Base-by-base conservation (phyloP, 129 eudicot genomes). In the Flaveria linearis region DNA sequence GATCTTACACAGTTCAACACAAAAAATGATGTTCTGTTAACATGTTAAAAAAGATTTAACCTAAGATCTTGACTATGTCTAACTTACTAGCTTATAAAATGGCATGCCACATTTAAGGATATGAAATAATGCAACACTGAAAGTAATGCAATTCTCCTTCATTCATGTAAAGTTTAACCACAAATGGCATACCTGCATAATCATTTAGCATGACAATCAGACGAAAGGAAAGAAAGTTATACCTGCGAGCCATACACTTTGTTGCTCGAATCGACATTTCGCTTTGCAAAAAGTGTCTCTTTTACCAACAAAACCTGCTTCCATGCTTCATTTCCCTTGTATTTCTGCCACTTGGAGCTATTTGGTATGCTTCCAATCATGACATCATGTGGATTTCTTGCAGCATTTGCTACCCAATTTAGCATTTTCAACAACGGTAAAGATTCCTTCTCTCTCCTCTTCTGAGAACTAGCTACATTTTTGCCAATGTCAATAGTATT, bases 301-400 rank as follows among this genome's bases (percentile, higher is more conserved):
- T 91, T 90, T 41, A 82, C 91, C 64, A 74, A 49, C 74, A 93
- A 60, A 57, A 81, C 92, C 69, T 75, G 85, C 39, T 66, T 52
- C 96, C 92, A 81, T 22, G 78, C 74, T 45, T 81, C 86, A 25
- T 83, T 72, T 42, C 50, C 75, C 61, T 85, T 87, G 50, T 73
- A 57, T 26, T 87, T 85, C 30, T 86, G 85, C 91, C 94, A 90
- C 42, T 82, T 89, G 66, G 88, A 87, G 78, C 82, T 68, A 66
- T 61, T 88, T 18, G 96, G 96, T 75, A 86, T 52, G 53, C 18
- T 43, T 84, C 95, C 88, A 16, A 86, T 72, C 67, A 83, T 68
- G 25, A 84, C 83, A 80, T 86, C 90, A 84, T 84, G 61, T 30
- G 92, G 75, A 72, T 74, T 72, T 82, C 84, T 88, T 17, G 98